Evolutionary conservation across 2,329 filamentous ascomycete genomes (phyloP), one percentile per base, ranked within the genome.

Genomic region (Bipolaris zeicola): DNA sequence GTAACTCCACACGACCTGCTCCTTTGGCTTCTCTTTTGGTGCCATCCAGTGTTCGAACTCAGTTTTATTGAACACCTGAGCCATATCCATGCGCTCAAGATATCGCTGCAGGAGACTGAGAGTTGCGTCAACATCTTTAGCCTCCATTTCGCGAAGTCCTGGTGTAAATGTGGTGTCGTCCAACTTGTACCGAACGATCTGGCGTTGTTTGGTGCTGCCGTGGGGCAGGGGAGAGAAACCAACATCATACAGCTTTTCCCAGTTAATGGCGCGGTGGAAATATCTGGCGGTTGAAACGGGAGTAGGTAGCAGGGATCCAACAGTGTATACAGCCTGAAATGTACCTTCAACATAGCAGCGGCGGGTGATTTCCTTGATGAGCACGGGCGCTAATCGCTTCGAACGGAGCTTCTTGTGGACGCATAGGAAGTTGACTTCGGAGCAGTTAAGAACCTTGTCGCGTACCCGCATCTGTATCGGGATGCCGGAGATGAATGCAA

Each of bases 361-460:
- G 45, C 95, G 89, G 5, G 95, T 99, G 68, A 99, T 92, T 76
- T 99, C 95, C 78, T 97, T 97, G 82, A 99, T 99, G 50, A 99
- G 86, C 1, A 98, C 90, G 0, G 95, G 95, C 0, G 95, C 88
- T 41, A 99, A 86, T 51, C 95, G 89, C 81, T 98, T 97, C 55
- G 90, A 87, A 48, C 95, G 91, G 31, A 99, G 87, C 79, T 98
- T 98, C 83, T 98, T 98, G 83, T 99, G 95, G 52, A 99, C 89
- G 72, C 93, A 96, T 64, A 99, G 88, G 79, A 98, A 99, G 81
- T 99, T 99, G 79, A 99, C 95, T 77, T 99, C 95, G 46, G 91
- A 92, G 65, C 90, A 89, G 61, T 87, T 85, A 58, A 99, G 79
- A 55, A 85, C 79, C 57, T 90, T 90, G 57, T 89, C 82, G 62